Evolutionary conservation across 805 yeast species (phyloP).

Genomic region (Candida patagonica): DNA sequence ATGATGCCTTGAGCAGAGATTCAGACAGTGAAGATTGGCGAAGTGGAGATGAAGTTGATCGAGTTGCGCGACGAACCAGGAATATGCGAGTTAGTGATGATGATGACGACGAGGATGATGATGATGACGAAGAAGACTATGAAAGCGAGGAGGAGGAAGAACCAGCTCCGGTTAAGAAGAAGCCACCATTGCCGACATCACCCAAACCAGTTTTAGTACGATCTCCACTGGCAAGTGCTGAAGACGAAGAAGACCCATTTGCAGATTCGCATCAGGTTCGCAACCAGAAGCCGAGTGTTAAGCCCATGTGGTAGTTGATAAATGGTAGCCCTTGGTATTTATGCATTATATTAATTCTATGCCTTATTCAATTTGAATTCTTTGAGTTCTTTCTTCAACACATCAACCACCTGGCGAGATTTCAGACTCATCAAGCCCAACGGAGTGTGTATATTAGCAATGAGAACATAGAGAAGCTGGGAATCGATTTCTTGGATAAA

Average conservation of each 20-base stretch:
- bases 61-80: neutral
- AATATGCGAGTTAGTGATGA: slow-evolving; percentile 8
- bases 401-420: slow-evolving; percentile 18
- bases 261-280: slow-evolving; percentile 35
- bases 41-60: slow-evolving; percentile 1
- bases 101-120: slow-evolving; percentile 25
- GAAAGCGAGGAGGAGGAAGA: slow-evolving; percentile 18
- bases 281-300: slow-evolving; percentile 16
- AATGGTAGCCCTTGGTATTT: neutral
- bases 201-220: slow-evolving; percentile 9
- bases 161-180: slow-evolving; percentile 20
- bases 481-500: slow-evolving; percentile 12
- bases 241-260: slow-evolving; percentile 38
- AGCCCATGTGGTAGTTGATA: slow-evolving; percentile 19
- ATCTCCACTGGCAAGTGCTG: slow-evolving; percentile 8
- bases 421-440: slow-evolving; percentile 20
- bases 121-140: slow-evolving; percentile 7
- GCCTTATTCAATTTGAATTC: slow-evolving; percentile 10
- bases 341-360: neutral
- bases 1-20: slow-evolving; percentile 46
- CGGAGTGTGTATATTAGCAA: slow-evolving; percentile 23
- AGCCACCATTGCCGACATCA: slow-evolving; percentile 21
- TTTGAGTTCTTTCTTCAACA: slow-evolving; percentile 18
- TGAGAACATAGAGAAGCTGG: slow-evolving; percentile 17
- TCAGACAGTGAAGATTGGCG: slow-evolving; percentile 33